Evolutionary conservation across 257 asterid species (phyloP), one percentile per base, ranked within the genome.

Genomic region (Solanum piurae): DNA sequence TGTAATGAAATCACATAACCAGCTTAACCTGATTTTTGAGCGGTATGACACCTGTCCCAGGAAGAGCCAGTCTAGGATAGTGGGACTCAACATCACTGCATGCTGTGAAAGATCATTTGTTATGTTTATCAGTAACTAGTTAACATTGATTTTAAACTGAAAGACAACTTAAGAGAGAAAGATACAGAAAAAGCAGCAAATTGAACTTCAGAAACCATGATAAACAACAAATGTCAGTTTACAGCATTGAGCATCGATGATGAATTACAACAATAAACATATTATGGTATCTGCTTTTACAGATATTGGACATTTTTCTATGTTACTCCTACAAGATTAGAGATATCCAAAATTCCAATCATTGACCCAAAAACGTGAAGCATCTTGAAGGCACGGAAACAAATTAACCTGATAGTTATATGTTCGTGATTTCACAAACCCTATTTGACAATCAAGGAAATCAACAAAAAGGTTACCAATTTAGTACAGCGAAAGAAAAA

Each of bases 1-100:
- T 83, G 14, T 73, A 83, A 84, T 25, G 40, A 44, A 83, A 37
- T 73, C 9, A 33, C 33, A 74, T 80, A n/a, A 74, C 60, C 44
- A 23, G 40, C 74, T 84, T 91, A 62, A 97, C 99, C 99, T 92
- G 90, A 58, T 92, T 93, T 89, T 92, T 92, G 69, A 93, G 88
- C 68, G 92, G 95, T 91, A 86, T 93, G 90, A 91, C 94, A 36
- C 92, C 97, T 74, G 94, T 83, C 80, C 98, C 95, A 40, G 98
- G 99, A 92, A 95, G 91, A 87, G 91, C 91, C 86, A 94, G 87
- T 68, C 92, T 92, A 74, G 98, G 98, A 91, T 95, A 95, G 90
- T 87, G 96, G 88, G 98, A 90, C 89, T 95, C 94, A 88, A 96
- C 98, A 21, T 93, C 93, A 86, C 93, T 93, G 93, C 94, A 92